Base-by-base conservation (phyloP, 768 basidiomycete genomes). In the Lactarius psammicola region DNA sequence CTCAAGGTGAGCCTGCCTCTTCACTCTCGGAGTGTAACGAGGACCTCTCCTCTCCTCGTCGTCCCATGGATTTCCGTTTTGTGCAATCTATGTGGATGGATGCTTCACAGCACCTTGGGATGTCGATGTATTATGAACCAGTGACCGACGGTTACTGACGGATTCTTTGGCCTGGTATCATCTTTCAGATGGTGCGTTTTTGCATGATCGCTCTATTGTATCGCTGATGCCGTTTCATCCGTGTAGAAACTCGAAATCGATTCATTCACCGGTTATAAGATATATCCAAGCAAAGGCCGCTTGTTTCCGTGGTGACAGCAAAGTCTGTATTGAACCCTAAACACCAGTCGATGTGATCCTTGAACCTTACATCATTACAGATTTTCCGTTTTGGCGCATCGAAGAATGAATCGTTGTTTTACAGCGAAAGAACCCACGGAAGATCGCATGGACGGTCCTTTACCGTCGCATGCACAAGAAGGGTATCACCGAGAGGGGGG, bases 391-490 rank as follows among this genome's bases (percentile, higher is more conserved):
- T 98, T 81, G 84, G 89, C 72, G 82, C 79, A 76, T 92, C 92
- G 70, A 98, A 98, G 87, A 92, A 87, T 75, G 85, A 95, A 68
- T 98, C 96, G 67, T 90, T 99, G 71, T 98, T 98, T 82, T 92
- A 65, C 97, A 99, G 80, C 92, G 96, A 82, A 99, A 99, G 84
- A 98, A 99, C 85, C 97, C 97, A 60, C 93, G 97, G 77, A 98
- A 98, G 87, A 95, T 98, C 81, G 90, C 96, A 69, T 98, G 96
- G 96, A 98, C 96, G 44, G 80, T 82, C 73, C 86, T 90, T 68
- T 96, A 91, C 85, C 90, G 93, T 71, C 90, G 95, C 73, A 93
- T 97, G 89, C 97, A 98, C 87, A 97, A 96, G 88, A 99, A 99
- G 88, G 97, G 97, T 78, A 87, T 98, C 78, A 95, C 95, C 59